Evolutionary conservation across 2,329 filamentous ascomycete genomes (phyloP).

Genomic region (Aspergillus terreus): DNA sequence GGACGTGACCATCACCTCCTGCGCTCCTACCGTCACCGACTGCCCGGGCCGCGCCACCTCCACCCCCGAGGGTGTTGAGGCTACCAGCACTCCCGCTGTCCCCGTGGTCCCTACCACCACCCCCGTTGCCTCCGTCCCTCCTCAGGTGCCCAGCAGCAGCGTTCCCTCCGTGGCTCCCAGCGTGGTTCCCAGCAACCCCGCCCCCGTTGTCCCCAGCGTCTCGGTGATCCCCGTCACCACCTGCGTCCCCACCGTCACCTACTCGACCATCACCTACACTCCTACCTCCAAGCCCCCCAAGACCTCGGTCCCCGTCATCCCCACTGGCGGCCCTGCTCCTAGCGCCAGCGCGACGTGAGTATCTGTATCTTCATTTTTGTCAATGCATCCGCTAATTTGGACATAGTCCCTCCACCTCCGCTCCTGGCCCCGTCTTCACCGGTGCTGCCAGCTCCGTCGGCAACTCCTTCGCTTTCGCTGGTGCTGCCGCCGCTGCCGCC

Average conservation of each 20-base stretch:
- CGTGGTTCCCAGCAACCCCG: conserved; percentile 13
- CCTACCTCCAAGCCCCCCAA: conserved; percentile 9
- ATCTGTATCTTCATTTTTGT: not conserved
- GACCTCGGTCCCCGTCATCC: conserved; percentile 16
- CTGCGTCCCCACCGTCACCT: conserved; percentile 30
- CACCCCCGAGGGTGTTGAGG: conserved; percentile 21
- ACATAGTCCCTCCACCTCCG: conserved; percentile 15
- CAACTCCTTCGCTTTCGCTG: conserved; percentile 28
- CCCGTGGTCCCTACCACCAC: conserved; percentile 13
- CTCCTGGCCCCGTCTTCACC: conserved; percentile 21
- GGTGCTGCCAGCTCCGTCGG: conserved; percentile 27
- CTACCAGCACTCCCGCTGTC: conserved; percentile 8
- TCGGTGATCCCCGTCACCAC: conserved; percentile 29
- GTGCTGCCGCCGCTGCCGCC: conserved; percentile 28
- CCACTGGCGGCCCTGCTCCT: conserved; percentile 10
- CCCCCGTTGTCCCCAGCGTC: conserved; percentile 12
- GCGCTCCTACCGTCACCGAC: conserved; percentile 58
- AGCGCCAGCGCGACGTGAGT: conserved; percentile 18
- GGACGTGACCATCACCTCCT: conserved; percentile 61
- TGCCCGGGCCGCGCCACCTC: conserved; percentile 42
- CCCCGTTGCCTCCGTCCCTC: conserved; percentile 9
- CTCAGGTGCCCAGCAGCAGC: conserved; percentile 12
- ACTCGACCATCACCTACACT: conserved; percentile 25
- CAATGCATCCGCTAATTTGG: not conserved
- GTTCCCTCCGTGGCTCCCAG: conserved; percentile 3